Evolutionary conservation across 371 early-diverging fungal genomes (phyloP).

Genomic region (Ordospora pajunii): DNA sequence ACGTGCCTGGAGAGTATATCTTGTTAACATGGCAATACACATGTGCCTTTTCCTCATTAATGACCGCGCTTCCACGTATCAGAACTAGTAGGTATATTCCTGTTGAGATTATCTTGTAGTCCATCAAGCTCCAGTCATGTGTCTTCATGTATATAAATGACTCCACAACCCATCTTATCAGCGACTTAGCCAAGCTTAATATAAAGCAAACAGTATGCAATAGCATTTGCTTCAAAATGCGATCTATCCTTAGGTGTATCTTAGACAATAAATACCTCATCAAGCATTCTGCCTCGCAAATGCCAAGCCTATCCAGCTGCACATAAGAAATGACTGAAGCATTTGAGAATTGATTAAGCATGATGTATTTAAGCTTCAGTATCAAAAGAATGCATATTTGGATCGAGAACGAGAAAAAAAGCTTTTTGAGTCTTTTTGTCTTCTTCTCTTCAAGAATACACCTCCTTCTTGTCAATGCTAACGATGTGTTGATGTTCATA

Average conservation of each 20-base stretch:
- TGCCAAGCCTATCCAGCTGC: too few relatives aligned
- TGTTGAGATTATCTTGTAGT: slow-evolving; percentile 7
- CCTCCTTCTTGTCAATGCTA: neutral
- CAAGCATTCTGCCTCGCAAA: too few relatives aligned
- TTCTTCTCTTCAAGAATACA: neutral
- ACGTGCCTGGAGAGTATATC: neutral
- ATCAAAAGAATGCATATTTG: neutral
- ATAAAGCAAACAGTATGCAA: neutral
- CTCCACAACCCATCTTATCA: neutral
- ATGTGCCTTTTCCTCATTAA: neutral
- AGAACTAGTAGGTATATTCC: neutral
- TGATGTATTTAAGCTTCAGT: neutral
- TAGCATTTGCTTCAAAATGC: too few relatives aligned
- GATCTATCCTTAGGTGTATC: too few relatives aligned
- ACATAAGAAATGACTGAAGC: too few relatives aligned
- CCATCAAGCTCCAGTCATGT: neutral
- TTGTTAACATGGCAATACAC: neutral
- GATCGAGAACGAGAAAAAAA: neutral
- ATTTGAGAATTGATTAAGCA: neutral
- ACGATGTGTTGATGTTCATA: neutral
- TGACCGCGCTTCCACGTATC: neutral
- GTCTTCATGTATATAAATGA: neutral
- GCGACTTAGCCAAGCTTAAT: neutral
- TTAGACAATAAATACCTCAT: too few relatives aligned
- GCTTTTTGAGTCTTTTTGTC: neutral